Base-by-base conservation (phyloP, 352 stramenopile species). In the Pythium diclinum region DNA sequence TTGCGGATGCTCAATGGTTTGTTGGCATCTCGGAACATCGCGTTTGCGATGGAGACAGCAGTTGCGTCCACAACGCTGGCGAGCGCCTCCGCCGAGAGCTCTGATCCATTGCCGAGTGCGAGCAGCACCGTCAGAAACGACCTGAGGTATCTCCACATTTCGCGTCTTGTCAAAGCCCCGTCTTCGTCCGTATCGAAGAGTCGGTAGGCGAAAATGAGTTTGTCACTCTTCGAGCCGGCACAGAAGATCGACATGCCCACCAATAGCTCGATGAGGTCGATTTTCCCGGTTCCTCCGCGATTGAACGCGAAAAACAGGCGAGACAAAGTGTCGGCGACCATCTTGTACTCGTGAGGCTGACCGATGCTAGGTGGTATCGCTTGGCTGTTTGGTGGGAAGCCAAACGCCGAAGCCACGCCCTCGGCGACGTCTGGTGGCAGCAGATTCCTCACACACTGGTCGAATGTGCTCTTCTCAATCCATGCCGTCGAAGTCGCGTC, bases 121-220 rank as follows among this genome's bases (percentile, higher is more conserved):
- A 98, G 78, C 10, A 99, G 71, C 71, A 98, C 95, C 2, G 94
- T 95, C 48, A 99, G 71, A 71, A 98, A 98, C 2, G 94, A 98
- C 6, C 92, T 84, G 30, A 98, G 58, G 72, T 96, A 98, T 56
- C 91, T 93, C 71, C 81, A 95, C 73, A 98, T 93, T 56, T 98
- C 92, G 40, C 88, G 77, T n/a, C 83, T 78, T 11, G 87, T 95
- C n/a, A 99, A 74, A 14, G 83, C 85, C 6, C 92, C 89, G 62
- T 97, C 83, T 68, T 85, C 83, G 67, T 98, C 88, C 30, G 82
- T 74, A 65, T 98, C 95, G 67, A 98, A 98, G n/a, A 96, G 52
- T 10, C 77, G 77, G 61, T 91, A 97, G 1, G 87, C 84, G 52
- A 96, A 96, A 6, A 87, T 88, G 0, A 99, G 81, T 59, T 99